phyloP scores from a whole-genome alignment of 208 protist species.

The Trypanosomatidae sp. region DNA sequence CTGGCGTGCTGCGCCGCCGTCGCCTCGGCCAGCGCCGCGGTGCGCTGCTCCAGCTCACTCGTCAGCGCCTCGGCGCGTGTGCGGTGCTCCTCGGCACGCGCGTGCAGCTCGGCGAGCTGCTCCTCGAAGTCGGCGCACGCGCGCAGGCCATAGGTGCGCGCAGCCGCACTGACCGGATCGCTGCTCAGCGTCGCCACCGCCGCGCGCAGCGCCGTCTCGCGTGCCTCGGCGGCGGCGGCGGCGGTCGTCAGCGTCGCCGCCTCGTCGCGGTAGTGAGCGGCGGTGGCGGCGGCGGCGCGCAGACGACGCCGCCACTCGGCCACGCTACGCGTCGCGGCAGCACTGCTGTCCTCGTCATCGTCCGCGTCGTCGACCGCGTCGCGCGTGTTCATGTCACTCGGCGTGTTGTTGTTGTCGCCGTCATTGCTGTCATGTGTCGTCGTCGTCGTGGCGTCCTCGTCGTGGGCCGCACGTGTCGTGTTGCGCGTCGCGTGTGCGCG shows the following conservation, averaged over 20 bases:
- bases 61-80: neutral
- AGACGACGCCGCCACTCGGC: neutral
- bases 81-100: constrained; percentile 4
- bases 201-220: constrained; percentile 33
- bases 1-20: neutral
- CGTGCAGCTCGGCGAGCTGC: constrained; percentile 21
- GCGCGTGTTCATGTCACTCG: neutral
- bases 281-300: neutral
- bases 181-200: constrained; percentile 42
- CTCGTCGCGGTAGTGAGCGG: neutral
- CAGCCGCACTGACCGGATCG: constrained; percentile 53
- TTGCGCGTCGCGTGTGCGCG: too few relatives aligned
- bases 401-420: neutral
- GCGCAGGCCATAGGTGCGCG: constrained; percentile 55
- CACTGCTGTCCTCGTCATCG: neutral
- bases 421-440: neutral
- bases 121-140: constrained; percentile 33
- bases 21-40: constrained; percentile 1
- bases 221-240: too few relatives aligned
- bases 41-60: constrained; percentile 3
- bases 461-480: too few relatives aligned
- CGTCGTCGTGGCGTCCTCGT: too few relatives aligned
- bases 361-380: neutral
- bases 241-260: too few relatives aligned
- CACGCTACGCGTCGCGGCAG: neutral